Conservation (phyloP, 768 basidiomycete genomes). For the Russula griseocarnosa region DNA sequence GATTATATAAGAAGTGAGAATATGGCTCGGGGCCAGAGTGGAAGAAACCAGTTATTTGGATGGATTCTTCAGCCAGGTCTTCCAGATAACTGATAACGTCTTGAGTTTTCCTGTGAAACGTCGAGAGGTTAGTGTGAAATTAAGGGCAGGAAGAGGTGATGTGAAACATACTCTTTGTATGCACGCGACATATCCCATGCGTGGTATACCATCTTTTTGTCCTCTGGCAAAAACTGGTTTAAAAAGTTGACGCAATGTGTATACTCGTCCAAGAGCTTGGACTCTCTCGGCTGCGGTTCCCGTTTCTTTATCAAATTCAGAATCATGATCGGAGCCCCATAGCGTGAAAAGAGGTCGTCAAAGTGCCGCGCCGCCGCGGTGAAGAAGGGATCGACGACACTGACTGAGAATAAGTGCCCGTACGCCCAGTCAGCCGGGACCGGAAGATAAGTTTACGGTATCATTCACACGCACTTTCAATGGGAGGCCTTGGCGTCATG, state of each 20-base stretch:
- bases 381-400: conserved; percentile 92
- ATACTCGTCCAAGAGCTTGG: conserved; percentile 86
- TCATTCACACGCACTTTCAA: conserved; percentile 67
- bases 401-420: conserved; percentile 50
- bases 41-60: conserved; percentile 90
- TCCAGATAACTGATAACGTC: conserved; percentile 95
- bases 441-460: neutral
- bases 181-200: conserved; percentile 97
- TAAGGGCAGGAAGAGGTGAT: conserved; percentile 12
- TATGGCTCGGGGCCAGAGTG: conserved; percentile 88
- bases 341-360: conserved; percentile 82
- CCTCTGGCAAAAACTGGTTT: conserved; percentile 89
- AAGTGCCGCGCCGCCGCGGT: conserved; percentile 92
- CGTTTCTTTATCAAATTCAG: conserved; percentile 92
- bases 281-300: conserved; percentile 76
- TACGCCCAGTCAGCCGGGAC: neutral
- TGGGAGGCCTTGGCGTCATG: conserved; percentile 91
- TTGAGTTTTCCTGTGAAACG: conserved; percentile 69
- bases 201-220: conserved; percentile 83
- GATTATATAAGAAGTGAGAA: conserved; percentile 56
- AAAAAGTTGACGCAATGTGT: conserved; percentile 88
- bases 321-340: conserved; percentile 85
- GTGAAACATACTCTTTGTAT: conserved; percentile 76
- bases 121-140: neutral
- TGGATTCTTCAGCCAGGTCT: conserved; percentile 90